Base-by-base conservation (phyloP, 306 rosid genomes). In the Quercus agrifolia region DNA sequence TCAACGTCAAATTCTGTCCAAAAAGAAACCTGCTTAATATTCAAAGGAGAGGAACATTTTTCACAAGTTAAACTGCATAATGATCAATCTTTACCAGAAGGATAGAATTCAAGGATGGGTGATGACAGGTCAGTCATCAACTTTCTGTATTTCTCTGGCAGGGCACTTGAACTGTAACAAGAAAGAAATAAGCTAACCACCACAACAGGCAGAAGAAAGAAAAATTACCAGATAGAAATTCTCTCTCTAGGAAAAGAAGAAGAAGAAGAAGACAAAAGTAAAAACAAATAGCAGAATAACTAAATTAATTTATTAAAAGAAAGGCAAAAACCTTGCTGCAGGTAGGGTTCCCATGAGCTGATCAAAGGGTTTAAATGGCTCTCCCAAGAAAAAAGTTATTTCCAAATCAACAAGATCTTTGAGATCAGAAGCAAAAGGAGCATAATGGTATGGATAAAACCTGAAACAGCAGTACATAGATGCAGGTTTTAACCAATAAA, bases 291-390 rank as follows among this genome's bases (percentile, higher is more conserved):
- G 77, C 59, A 51, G 70, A 64, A 15, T 69, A 77, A 74, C 59
- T 78, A 46, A 44, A 80, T 38, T 76, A 73, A 85, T 72, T 35
- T 62, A 68, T 72, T 28, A 27, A 52, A 56, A 70, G 78, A 74
- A 64, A 76, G 11, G 46, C 46, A 77, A 18, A 20, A 74, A 95
- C 99, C 99, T 95, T 80, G 97, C 89, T 71, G 99, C 90, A 14
- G 99, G 99, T 79, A 95, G 85, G 72, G 99, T 95, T 80, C 99
- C 99, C 99, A 95, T 92, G 63, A 95, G 97, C 86, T 95, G 99
- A 87, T 95, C 99, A 77, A 95, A 90, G 78, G 99, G 99, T 82
- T 90, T 92, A 84, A 95, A 95, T 70, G 99, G 92, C 79, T 92
- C 88, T 62, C 99, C 99, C 76, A 77, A 0, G 82, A 92, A 95